A percentile compares a stretch with the other conserved stretches of the same genome.
phyloP scores from a whole-genome alignment of 2,329 filamentous ascomycete species.

The Xylariaceae sp. region DNA sequence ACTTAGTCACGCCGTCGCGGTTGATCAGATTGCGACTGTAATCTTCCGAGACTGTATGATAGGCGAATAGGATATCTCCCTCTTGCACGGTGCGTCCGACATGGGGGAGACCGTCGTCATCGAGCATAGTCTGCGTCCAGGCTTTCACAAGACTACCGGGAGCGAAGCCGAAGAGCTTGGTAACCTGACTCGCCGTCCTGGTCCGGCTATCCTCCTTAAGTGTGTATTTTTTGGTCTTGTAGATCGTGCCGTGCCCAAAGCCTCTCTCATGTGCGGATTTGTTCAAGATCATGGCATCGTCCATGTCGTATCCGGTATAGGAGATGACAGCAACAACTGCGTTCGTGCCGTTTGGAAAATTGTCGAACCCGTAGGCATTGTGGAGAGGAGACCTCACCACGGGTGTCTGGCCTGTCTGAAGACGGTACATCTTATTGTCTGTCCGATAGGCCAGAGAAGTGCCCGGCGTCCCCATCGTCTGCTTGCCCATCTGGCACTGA shows the following conservation, averaged over 20 bases:
- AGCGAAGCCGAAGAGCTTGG: slow-evolving; percentile 86
- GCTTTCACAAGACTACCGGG: slow-evolving; percentile 66
- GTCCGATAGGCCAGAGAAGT: slow-evolving; percentile 79
- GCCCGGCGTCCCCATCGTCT: slow-evolving; percentile 95
- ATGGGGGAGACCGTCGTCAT: slow-evolving; percentile 79
- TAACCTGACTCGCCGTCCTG: slow-evolving; percentile 60
- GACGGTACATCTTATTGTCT: slow-evolving; percentile 92
- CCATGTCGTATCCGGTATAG: slow-evolving; percentile 99
- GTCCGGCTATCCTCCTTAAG: slow-evolving; percentile 71
- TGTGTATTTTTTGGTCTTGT: slow-evolving; percentile 91
- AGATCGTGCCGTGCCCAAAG: slow-evolving; percentile 92
- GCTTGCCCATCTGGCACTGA: slow-evolving; percentile 98
- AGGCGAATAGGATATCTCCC: slow-evolving; percentile 81
- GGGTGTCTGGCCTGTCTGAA: slow-evolving; percentile 94
- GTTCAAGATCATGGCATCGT: slow-evolving; percentile 99
- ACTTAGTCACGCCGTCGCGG: slow-evolving; percentile 76
- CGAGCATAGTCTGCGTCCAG: slow-evolving; percentile 63
- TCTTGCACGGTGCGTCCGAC: slow-evolving; percentile 71
- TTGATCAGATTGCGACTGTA: slow-evolving; percentile 74
- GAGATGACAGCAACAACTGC: slow-evolving; percentile 96
- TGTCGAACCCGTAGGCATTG: slow-evolving; percentile 94
- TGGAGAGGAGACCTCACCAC: slow-evolving; percentile 87
- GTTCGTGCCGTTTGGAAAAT: slow-evolving; percentile 95
- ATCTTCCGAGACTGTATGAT: slow-evolving; percentile 79
- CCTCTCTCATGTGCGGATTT: slow-evolving; percentile 94